A percentile compares a stretch with the other conserved stretches of the same genome.
Conservation (phyloP, 352 stramenopile genomes). For the Globisporangium middletonii region DNA sequence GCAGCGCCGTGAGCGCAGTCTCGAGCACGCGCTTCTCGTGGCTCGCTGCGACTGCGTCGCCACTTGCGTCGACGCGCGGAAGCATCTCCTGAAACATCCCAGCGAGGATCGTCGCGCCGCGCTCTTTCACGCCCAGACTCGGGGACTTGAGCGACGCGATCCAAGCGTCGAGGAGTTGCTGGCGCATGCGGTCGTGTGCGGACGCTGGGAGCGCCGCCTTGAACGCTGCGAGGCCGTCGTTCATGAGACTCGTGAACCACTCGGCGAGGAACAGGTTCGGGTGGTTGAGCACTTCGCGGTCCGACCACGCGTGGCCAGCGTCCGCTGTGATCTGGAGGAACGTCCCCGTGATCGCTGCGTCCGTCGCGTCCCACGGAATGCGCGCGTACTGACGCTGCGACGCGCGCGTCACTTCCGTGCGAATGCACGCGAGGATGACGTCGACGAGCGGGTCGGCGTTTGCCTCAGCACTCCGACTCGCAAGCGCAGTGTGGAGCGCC, state of each 20-base stretch:
- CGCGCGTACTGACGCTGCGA: conserved; percentile 75
- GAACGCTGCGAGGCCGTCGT: conserved; percentile 45
- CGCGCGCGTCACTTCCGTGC: conserved; percentile 51
- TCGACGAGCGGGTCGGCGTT: conserved; percentile 33
- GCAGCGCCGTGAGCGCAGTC: conserved; percentile 44
- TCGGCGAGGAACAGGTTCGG: conserved; percentile 84
- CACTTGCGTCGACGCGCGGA: conserved; percentile 23
- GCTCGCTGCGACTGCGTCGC: conserved; percentile 7
- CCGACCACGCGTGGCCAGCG: conserved; percentile 65
- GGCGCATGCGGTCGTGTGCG: conserved; percentile 45
- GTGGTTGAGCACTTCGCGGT: conserved; percentile 76
- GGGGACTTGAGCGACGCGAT: conserved; percentile 76
- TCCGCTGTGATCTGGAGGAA: conserved; percentile 71
- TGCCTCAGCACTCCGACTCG: conserved; percentile 2
- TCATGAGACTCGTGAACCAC: conserved; percentile 76
- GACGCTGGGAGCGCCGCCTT: conserved; percentile 31
- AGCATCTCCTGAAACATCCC: conserved; percentile 78
- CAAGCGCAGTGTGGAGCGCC: conserved; percentile 33
- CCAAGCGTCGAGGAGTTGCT: conserved; percentile 77
- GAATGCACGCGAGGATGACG: conserved; percentile 55
- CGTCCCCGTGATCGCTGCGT: conserved; percentile 60
- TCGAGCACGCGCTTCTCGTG: conserved; percentile 25
- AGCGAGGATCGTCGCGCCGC: conserved; percentile 67
- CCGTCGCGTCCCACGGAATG: conserved; percentile 77
- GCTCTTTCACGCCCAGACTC: conserved; percentile 84